Percentiles rank a stretch among this genome's conserved stretches.
Evolutionary conservation across 768 basidiomycete species (phyloP).

Genomic region (Rhodosporidiobolus odoratus): DNA sequence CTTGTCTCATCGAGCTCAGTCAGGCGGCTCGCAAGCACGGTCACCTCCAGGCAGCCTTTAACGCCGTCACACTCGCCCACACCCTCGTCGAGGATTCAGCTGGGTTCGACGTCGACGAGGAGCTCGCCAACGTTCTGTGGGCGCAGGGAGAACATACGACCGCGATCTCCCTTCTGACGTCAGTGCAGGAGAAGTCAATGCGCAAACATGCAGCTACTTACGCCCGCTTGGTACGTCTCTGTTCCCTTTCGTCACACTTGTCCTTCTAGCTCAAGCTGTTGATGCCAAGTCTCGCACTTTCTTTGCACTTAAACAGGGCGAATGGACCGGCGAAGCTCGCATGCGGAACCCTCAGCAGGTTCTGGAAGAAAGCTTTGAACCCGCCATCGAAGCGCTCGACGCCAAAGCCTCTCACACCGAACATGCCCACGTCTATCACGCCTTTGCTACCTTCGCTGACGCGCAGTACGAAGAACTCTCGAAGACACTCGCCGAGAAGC

Average conservation of each 20-base stretch:
- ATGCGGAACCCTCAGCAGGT: slow-evolving; percentile 72
- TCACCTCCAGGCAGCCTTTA: slow-evolving; percentile 75
- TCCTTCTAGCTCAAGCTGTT: too few relatives aligned
- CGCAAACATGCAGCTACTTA: slow-evolving; percentile 43
- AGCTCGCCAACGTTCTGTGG: slow-evolving; percentile 89
- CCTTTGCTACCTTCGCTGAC: slow-evolving; percentile 85
- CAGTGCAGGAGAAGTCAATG: slow-evolving; percentile 2
- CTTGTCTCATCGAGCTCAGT: slow-evolving; percentile 66
- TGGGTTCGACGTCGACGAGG: slow-evolving; percentile 57
- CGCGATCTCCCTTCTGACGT: slow-evolving; percentile 65
- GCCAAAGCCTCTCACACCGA: slow-evolving; percentile 21
- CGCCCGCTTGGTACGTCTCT: slow-evolving; percentile 59
- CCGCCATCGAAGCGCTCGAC: slow-evolving; percentile 52
- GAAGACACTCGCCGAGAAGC: slow-evolving; percentile 59
- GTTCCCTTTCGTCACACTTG: not conserved
- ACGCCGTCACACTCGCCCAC: slow-evolving; percentile 67
- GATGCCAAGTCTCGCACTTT: not conserved
- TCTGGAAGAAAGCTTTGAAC: slow-evolving; percentile 62
- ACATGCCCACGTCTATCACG: slow-evolving; percentile 57
- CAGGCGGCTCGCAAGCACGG: slow-evolving; percentile 63
- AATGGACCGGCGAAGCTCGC: slow-evolving; percentile 84
- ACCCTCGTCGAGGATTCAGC: slow-evolving; percentile 37
- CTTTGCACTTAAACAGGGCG: slow-evolving; percentile 56
- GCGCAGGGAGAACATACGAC: slow-evolving; percentile 73
- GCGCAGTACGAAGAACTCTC: slow-evolving; percentile 69